phyloP scores from a whole-genome alignment of 495 filamentous ascomycete genomes.

The Annulohypoxylon moriforme region DNA sequence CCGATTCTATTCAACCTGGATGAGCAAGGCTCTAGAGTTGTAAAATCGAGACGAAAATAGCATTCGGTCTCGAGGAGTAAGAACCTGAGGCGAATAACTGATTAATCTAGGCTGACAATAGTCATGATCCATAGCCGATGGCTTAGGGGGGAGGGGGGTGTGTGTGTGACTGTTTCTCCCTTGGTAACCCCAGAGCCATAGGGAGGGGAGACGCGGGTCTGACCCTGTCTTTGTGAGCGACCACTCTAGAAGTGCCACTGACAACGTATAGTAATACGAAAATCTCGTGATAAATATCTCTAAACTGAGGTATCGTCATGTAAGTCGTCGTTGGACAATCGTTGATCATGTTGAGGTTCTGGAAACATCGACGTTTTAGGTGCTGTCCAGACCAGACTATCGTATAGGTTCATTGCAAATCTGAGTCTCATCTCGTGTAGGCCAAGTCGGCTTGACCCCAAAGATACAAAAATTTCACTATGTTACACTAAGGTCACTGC shows the following conservation, averaged over 20 bases:
- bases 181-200: slow-evolving; percentile 6
- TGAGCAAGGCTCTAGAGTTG: slow-evolving; percentile 34
- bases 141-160: background rate
- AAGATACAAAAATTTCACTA: slow-evolving; percentile 14
- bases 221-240: background rate
- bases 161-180: background rate
- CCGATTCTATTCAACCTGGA: slow-evolving; percentile 12
- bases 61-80: background rate
- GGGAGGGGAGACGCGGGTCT: slow-evolving; percentile 9
- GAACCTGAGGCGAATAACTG: slow-evolving; percentile 26
- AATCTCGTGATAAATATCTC: slow-evolving; percentile 8
- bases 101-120: slow-evolving; percentile 29
- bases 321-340: slow-evolving; percentile 18
- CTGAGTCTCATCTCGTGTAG: slow-evolving; percentile 4
- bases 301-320: slow-evolving; percentile 16
- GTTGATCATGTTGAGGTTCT: slow-evolving; percentile 11
- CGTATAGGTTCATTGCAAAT: background rate
- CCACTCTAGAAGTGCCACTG: slow-evolving; percentile 15
- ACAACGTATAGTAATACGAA: slow-evolving; percentile 13
- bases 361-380: slow-evolving; percentile 4
- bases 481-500: slow-evolving; percentile 30
- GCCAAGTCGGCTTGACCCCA: slow-evolving; percentile 23
- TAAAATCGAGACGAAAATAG: slow-evolving; percentile 27
- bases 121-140: background rate
- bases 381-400: slow-evolving; percentile 11